Conservation (phyloP, 2,329 filamentous ascomycete species). For the Claviceps citrina region DNA sequence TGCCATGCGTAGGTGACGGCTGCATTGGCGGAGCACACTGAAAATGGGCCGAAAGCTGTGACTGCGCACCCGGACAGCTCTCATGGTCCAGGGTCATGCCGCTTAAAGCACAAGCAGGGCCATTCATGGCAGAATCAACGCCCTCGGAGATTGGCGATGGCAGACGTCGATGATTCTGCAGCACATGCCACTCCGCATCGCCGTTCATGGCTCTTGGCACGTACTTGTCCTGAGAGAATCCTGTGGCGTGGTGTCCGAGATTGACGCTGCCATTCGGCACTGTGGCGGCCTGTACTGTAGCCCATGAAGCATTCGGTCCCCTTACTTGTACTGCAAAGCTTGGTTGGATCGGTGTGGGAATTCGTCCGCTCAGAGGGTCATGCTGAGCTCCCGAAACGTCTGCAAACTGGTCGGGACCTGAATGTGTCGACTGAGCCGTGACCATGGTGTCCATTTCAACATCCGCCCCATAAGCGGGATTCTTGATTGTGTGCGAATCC, state of each 20-base stretch:
- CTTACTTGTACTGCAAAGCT: conserved; percentile 40
- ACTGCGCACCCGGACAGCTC: not conserved
- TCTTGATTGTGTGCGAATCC: conserved; percentile 13
- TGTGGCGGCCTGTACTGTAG: conserved; percentile 19
- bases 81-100: conserved; percentile 17
- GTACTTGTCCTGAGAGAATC: conserved; percentile 25
- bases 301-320: conserved; percentile 33
- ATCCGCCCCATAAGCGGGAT: conserved; percentile 14
- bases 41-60: conserved; percentile 6
- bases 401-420: conserved; percentile 10
- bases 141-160: conserved; percentile 46
- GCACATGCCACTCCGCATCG: conserved; percentile 33
- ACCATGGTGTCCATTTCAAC: conserved; percentile 38
- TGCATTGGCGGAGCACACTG: conserved; percentile 10
- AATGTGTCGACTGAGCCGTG: conserved; percentile 8
- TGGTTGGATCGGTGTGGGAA: conserved; percentile 45
- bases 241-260: conserved; percentile 24
- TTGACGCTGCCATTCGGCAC: conserved; percentile 22
- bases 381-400: not conserved
- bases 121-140: conserved; percentile 29
- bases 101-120: conserved; percentile 17
- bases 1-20: conserved; percentile 18
- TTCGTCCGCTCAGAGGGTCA: conserved; percentile 24
- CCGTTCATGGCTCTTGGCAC: conserved; percentile 34
- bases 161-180: conserved; percentile 37